Conservation (phyloP, 2,329 filamentous ascomycete genomes). For the Rhytidhysteron rufulum region DNA sequence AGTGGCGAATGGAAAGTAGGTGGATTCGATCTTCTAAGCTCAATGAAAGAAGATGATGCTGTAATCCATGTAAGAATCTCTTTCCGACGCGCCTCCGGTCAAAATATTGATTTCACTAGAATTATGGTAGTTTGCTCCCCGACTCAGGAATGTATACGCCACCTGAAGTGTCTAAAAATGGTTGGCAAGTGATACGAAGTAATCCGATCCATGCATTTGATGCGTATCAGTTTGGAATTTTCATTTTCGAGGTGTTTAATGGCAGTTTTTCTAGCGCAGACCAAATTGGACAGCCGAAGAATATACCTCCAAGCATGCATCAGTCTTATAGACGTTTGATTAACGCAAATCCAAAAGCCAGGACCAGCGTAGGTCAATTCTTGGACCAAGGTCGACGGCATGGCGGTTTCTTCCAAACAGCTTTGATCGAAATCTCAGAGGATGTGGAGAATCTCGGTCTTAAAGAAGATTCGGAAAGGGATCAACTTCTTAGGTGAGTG, state of each 20-base stretch:
- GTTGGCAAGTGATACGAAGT: constrained; percentile 90
- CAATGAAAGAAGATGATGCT: constrained; percentile 91
- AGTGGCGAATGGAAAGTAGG: constrained; percentile 97
- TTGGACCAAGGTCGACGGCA: constrained; percentile 80
- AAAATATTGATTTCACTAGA: constrained; percentile 47
- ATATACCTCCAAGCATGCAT: constrained; percentile 83
- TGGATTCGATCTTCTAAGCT: constrained; percentile 90
- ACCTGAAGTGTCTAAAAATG: constrained; percentile 77
- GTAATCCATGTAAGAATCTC: constrained; percentile 69
- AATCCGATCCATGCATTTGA: constrained; percentile 79
- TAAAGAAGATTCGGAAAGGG: constrained; percentile 78
- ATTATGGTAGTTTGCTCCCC: constrained; percentile 80
- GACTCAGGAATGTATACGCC: constrained; percentile 81
- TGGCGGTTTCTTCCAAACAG: constrained; percentile 88
- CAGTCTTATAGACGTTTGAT: constrained; percentile 85
- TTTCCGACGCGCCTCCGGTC: constrained; percentile 3
- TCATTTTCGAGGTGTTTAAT: constrained; percentile 91
- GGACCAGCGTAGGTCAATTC: constrained; percentile 80
- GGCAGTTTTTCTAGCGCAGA: constrained; percentile 72
- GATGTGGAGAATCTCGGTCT: constrained; percentile 89
- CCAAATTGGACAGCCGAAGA: constrained; percentile 80
- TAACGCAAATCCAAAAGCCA: constrained; percentile 83
- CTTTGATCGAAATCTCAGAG: constrained; percentile 86
- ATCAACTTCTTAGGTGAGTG: constrained; percentile 70
- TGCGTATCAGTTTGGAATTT: constrained; percentile 77